These are phyloP conservation scores for Kluyveromyces siamensis DNA, from an alignment of 805 yeast genomes.

Conservation along the genomic window DNA sequence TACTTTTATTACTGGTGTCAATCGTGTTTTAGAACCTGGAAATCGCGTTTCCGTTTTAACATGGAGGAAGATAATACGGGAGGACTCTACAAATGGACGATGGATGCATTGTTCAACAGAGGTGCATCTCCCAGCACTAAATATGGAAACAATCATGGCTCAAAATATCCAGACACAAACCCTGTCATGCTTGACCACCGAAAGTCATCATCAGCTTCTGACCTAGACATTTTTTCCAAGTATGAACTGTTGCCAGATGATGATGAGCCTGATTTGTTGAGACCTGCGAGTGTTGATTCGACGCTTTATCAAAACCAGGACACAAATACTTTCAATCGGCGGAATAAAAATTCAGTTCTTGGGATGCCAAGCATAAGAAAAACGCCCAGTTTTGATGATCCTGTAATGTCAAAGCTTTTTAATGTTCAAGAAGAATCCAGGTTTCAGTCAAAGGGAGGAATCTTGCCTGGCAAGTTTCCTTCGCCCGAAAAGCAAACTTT, in stretches of 20 bases:
- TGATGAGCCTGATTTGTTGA: constrained; percentile 4
- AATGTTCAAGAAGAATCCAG: not conserved
- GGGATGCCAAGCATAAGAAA: constrained; percentile 6
- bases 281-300: not conserved
- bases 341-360: constrained; percentile 4
- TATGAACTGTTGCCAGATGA: constrained; percentile 20
- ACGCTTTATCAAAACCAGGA: constrained; percentile 9
- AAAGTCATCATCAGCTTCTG: not conserved
- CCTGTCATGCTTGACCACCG: constrained; percentile 1
- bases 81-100: constrained; percentile 23
- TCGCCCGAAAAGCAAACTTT: constrained; percentile 13
- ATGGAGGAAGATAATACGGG: constrained; percentile 6
- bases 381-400: constrained; percentile 16
- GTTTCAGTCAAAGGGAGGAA: not conserved
- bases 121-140: constrained; percentile 22
- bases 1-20: too few species aligned
- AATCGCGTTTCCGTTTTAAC: not conserved
- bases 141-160: constrained; percentile 12
- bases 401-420: constrained; percentile 18
- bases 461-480: constrained; percentile 27
- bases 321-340: constrained; percentile 20
- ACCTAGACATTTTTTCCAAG: constrained; percentile 3
- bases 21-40: too few species aligned
- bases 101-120: constrained; percentile 26
- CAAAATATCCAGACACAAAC: constrained; percentile 22